Conservation (phyloP, 768 basidiomycete species). For the Amanita muscaria region DNA sequence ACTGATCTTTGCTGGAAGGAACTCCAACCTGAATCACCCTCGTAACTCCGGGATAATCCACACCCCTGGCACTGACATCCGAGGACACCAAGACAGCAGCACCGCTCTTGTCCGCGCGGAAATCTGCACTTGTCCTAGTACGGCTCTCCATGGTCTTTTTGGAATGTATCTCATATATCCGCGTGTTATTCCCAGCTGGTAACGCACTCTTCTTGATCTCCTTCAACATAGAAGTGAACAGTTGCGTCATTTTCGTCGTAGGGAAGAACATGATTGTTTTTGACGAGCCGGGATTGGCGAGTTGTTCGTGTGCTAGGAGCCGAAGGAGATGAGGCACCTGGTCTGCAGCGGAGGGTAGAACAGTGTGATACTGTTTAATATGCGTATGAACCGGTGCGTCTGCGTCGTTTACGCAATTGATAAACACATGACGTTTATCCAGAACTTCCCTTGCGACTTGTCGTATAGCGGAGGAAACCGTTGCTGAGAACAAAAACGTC, state of each 20-base stretch:
- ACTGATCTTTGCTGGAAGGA: conserved; percentile 59
- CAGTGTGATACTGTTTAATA: conserved; percentile 77
- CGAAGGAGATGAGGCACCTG: conserved; percentile 75
- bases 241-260: conserved; percentile 78
- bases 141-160: conserved; percentile 56
- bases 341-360: conserved; percentile 52
- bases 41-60: conserved; percentile 84
- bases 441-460: conserved; percentile 59
- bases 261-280: conserved; percentile 80
- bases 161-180: conserved; percentile 77
- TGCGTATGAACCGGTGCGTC: conserved; percentile 61
- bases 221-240: conserved; percentile 57
- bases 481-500: conserved; percentile 89
- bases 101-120: conserved; percentile 44
- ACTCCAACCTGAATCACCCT: conserved; percentile 89
- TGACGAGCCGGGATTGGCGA: conserved; percentile 51
- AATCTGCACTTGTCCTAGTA: conserved; percentile 45
- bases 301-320: conserved; percentile 83
- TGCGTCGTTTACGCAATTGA: conserved; percentile 62
- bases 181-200: conserved; percentile 42
- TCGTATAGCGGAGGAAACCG: conserved; percentile 63
- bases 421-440: conserved; percentile 51
- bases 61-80: conserved; percentile 81
- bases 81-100: conserved; percentile 72
- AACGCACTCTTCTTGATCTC: conserved; percentile 35